A percentile compares a stretch with the other conserved stretches of the same genome.
Conservation (phyloP, 2,329 filamentous ascomycete genomes). For the Botrytis elliptica region DNA sequence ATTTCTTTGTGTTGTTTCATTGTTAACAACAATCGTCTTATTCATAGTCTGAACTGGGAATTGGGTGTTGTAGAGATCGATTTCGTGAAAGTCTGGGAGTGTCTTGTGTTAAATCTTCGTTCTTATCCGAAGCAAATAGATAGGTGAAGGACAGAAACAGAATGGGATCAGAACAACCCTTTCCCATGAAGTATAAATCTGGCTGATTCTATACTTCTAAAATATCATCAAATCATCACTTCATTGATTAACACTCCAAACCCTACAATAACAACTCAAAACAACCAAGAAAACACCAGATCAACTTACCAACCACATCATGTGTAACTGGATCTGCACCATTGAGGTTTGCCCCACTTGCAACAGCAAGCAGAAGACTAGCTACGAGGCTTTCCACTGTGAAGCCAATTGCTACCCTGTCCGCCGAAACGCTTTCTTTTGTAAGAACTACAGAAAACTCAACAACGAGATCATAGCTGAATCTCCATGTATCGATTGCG, state of each 20-base stretch:
- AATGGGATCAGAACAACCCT: neutral
- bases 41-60: neutral
- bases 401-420: neutral
- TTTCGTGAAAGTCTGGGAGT: neutral
- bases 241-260: neutral
- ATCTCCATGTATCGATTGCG: neutral
- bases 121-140: neutral
- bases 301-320: neutral
- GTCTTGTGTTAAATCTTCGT: neutral
- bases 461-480: neutral
- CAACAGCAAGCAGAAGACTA: neutral
- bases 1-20: neutral
- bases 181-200: neutral
- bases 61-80: neutral
- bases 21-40: neutral
- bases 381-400: neutral
- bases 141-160: neutral
- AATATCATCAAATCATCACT: neutral
- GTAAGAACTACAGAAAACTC: neutral
- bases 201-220: neutral
- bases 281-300: neutral
- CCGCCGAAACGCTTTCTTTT: neutral
- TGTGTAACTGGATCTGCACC: neutral
- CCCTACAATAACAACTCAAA: neutral
- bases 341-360: neutral